A percentile compares a stretch with the other conserved stretches of the same genome.
These are phyloP conservation scores for Entomortierella beljakovae DNA, from an alignment of 192 early-diverging fungal genomes.

Conservation along the genomic window DNA sequence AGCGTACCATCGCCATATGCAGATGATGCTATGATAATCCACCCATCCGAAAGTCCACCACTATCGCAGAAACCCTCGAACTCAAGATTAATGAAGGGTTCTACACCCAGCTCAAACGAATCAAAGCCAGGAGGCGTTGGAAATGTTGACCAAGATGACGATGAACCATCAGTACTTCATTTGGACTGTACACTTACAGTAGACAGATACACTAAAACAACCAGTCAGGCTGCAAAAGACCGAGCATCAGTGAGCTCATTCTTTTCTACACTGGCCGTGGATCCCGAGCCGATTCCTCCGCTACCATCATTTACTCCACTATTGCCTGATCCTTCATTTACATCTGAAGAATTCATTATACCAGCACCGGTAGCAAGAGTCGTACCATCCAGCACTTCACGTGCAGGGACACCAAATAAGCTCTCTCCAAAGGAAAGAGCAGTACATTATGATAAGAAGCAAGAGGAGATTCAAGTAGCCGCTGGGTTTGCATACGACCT, in stretches of 20 bases:
- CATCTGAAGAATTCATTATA: slow-evolving; percentile 36
- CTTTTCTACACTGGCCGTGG: slow-evolving; percentile 29
- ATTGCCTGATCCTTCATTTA: slow-evolving; percentile 10
- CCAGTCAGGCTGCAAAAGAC: slow-evolving; percentile 6
- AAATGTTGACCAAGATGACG: slow-evolving; percentile 2
- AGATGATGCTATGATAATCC: slow-evolving; percentile 32
- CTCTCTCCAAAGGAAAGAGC: background rate
- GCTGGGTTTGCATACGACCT: slow-evolving; percentile 43
- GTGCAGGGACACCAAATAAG: background rate
- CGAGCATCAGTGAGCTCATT: slow-evolving; percentile 42
- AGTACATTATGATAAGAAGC: slow-evolving; percentile 7
- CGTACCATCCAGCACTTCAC: background rate
- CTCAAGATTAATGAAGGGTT: background rate
- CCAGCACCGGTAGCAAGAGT: slow-evolving; percentile 34
- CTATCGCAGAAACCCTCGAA: background rate
- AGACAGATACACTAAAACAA: slow-evolving; percentile 16
- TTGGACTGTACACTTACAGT: slow-evolving; percentile 25
- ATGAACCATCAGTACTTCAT: slow-evolving; percentile 28
- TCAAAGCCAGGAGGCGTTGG: background rate
- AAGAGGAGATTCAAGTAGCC: slow-evolving; percentile 31
- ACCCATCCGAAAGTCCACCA: slow-evolving; percentile 24
- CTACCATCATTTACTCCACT: background rate
- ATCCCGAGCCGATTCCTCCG: slow-evolving; percentile 20
- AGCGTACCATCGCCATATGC: slow-evolving; percentile 31
- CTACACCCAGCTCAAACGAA: background rate